A percentile compares a stretch with the other conserved stretches of the same genome.
These are phyloP conservation scores for Chlorella sp. DNA, from an alignment of 139 green algal species.

Conservation along the genomic window DNA sequence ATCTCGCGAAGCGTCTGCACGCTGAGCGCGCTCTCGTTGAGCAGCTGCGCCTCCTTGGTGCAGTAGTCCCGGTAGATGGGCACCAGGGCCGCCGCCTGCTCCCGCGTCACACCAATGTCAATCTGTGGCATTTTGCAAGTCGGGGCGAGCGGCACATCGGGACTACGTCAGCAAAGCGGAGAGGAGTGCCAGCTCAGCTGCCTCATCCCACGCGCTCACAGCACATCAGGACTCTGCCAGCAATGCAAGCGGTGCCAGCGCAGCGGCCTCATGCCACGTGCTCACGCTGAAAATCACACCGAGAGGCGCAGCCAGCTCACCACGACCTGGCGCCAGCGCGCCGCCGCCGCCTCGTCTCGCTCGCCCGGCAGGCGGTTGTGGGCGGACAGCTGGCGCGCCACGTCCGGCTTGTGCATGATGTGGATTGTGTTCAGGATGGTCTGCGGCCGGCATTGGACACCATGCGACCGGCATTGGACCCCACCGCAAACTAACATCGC, in stretches of 20 bases:
- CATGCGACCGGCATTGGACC: too few species aligned
- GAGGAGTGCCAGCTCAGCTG: too few species aligned
- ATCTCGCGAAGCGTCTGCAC: conserved; percentile 2
- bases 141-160: too few species aligned
- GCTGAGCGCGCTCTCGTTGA: neutral
- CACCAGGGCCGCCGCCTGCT: neutral
- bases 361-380: conserved; percentile 1
- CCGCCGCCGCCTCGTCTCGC: neutral
- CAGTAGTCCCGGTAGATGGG: neutral
- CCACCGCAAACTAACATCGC: too few species aligned
- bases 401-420: neutral
- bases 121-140: neutral
- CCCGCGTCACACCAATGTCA: neutral
- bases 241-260: too few species aligned
- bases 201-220: too few species aligned
- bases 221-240: too few species aligned
- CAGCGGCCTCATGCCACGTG: too few species aligned
- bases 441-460: too few species aligned
- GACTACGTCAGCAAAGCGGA: too few species aligned
- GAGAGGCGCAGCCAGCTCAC: neutral
- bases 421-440: neutral
- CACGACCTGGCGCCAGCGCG: neutral
- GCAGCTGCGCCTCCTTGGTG: neutral
- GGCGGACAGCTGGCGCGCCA: neutral
- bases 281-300: too few species aligned